These are phyloP conservation scores for Corynespora cassiicola DNA, from an alignment of 2,329 filamentous ascomycete genomes.

Conservation along the genomic window DNA sequence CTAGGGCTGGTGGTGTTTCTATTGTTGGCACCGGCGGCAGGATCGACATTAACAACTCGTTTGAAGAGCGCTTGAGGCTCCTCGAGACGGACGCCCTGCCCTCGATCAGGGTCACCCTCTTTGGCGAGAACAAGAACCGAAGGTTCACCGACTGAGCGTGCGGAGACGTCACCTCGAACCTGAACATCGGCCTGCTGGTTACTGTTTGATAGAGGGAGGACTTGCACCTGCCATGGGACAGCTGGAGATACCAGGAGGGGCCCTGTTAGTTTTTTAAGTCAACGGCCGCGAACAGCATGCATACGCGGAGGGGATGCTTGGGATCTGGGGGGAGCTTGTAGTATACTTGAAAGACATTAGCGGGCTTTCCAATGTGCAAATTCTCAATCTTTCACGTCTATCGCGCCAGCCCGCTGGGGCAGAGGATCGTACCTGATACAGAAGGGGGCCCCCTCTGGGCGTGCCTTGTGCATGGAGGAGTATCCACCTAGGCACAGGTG, in stretches of 20 bases:
- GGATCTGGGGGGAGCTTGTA: slow-evolving; percentile 16
- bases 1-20: slow-evolving; percentile 80
- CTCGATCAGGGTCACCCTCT: slow-evolving; percentile 82
- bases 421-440: too few species aligned
- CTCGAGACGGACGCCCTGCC: slow-evolving; percentile 87
- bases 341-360: slow-evolving; percentile 21
- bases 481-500: too few species aligned
- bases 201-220: background rate
- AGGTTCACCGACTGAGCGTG: slow-evolving; percentile 85
- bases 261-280: background rate
- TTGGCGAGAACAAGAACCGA: slow-evolving; percentile 93
- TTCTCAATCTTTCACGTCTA: too few species aligned
- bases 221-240: background rate
- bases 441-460: too few species aligned
- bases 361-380: slow-evolving; percentile 14
- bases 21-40: slow-evolving; percentile 86
- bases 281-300: slow-evolving; percentile 6
- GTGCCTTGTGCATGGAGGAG: too few species aligned
- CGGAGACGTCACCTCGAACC: background rate
- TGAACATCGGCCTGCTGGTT: too few species aligned
- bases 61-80: slow-evolving; percentile 86
- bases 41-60: slow-evolving; percentile 98
- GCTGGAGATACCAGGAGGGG: background rate
- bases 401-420: too few species aligned
- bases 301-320: slow-evolving; percentile 7